Base-by-base conservation (phyloP, 2,329 filamentous ascomycete genomes). In the Ophiocordyceps unilateralis region DNA sequence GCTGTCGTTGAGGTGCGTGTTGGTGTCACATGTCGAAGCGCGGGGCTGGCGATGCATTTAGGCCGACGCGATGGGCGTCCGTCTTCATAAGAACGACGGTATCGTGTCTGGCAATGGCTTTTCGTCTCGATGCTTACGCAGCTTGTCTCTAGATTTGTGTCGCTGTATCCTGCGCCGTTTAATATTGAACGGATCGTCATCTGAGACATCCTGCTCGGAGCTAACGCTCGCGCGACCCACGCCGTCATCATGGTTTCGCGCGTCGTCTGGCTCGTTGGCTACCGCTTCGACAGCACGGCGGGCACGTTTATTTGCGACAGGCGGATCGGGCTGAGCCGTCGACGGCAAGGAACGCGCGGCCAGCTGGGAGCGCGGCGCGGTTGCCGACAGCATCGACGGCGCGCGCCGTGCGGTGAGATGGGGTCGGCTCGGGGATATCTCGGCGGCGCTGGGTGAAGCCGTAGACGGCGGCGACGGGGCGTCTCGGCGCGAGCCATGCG, bases 71-170 rank as follows among this genome's bases (percentile, higher is more conserved):
- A 6, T n/a, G 30, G 14, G 26, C 17, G 15, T 14, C 14, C 2
- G 19, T 17, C 15, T 12, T 58, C 47, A 63, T 46, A 61, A 48
- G 46, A 63, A 63, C 5, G 58, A 56, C 5, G 61, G 61, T 45
- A 64, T 63, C n/a, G 52, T 52, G 37, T 59, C 55, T n/a, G 51
- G 49, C 6, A 50, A 45, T 8, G 47, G 40, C 15, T 50, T 53
- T 23, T 34, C 46, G 4, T 49, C 47, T 43, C 47, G 45, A 1
- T 44, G 26, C 19, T 44, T 56, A 41, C 50, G 52, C 4, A 53
- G 42, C 32, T 58, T 49, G 9, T 57, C 56, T 22, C 52, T 52
- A 5, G 59, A 57, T 42, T 56, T 53, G 40, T 55, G 50, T 15
- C 40, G 26, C 19, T 22, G 40, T 19, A 24, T 17, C 14, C 34